Percentiles rank a stretch among this genome's conserved stretches.
phyloP scores from a whole-genome alignment of 1,284 basidiomycete genomes.

The Fomitopsis palustris region DNA sequence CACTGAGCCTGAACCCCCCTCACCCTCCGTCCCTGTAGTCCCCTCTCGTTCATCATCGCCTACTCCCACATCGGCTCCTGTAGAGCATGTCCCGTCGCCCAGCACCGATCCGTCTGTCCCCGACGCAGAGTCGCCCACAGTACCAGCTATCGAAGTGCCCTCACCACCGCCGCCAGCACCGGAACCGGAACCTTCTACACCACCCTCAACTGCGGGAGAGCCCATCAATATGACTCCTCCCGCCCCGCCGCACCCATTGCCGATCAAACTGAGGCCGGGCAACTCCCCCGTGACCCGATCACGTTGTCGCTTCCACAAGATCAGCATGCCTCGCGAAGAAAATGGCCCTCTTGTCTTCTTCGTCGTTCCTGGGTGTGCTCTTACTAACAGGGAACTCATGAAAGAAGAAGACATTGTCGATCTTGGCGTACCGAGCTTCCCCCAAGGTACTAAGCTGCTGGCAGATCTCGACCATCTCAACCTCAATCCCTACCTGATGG shows the following conservation, averaged over 20 bases:
- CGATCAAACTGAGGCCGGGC: background rate
- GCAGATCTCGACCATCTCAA: slow-evolving; percentile 48
- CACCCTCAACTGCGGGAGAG: background rate
- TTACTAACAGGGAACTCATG: slow-evolving; percentile 53
- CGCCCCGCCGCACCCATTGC: background rate
- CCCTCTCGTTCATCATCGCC: background rate
- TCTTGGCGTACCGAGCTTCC: slow-evolving; percentile 49
- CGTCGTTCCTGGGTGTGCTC: slow-evolving; percentile 62
- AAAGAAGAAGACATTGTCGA: slow-evolving; percentile 56
- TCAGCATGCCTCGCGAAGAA: slow-evolving; percentile 54
- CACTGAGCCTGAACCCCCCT: background rate
- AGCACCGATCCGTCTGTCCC: background rate
- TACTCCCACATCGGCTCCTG: background rate
- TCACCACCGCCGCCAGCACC: background rate
- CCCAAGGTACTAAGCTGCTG: slow-evolving; percentile 44
- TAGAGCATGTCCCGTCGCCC: background rate
- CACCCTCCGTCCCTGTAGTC: background rate
- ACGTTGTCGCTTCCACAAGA: slow-evolving; percentile 62
- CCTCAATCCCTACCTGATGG: slow-evolving; percentile 49
- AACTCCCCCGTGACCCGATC: slow-evolving; percentile 42
- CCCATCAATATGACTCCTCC: background rate
- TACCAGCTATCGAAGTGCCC: background rate
- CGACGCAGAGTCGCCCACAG: background rate
- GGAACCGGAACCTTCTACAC: slow-evolving; percentile 3
- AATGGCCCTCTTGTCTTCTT: slow-evolving; percentile 49